Evolutionary conservation across 768 basidiomycete species (phyloP), one percentile per base, ranked within the genome.

Genomic region (Hygrophoropsis aurantiaca): DNA sequence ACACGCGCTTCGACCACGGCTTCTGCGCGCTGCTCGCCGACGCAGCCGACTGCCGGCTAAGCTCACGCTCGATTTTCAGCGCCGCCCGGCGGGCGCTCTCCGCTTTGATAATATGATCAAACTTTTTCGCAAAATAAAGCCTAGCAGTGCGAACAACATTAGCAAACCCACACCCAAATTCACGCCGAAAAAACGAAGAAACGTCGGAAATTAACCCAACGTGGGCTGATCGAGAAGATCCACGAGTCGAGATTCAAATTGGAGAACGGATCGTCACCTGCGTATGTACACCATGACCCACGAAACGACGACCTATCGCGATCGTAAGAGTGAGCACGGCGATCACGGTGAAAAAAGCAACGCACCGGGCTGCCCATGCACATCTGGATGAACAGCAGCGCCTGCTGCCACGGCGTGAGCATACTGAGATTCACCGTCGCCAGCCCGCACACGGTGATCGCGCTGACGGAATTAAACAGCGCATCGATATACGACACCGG

Each of bases 231-330:
- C n/a, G n/a, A n/a, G n/a, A n/a, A n/a, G n/a, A n/a, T n/a, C n/a
- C 13, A 21, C 6, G 11, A 8, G 20, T 11, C 16, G 16, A 25
- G 7, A 19, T 16, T 11, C 19, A 35, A 35, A 11, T 24, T 25
- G 43, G 46, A 46, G 25, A 7, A 7, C 27, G 27, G 24, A 39
- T 34, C 55, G 75, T 53, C 40, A 87, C 87, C 81, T 82, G 47
- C 92, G 77, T 49, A 85, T 77, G 48, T 83, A 79, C 21, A 95
- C 90, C 65, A 90, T 87, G 48, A 90, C 72, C 85, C 90, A 90
- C 0, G 90, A 90, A 6, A 93, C 79, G 11, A 83, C 58, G 32
- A 91, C 80, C 84, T 91, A 42, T n/a, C 33, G 11, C 40, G 19
- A 33, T 34, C 16, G 9, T 34, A 11, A n/a, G 34, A 30, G 20